A percentile compares a stretch with the other conserved stretches of the same genome.
Conservation (phyloP, 2,329 filamentous ascomycete species). For the Cladophialophora bantiana region DNA sequence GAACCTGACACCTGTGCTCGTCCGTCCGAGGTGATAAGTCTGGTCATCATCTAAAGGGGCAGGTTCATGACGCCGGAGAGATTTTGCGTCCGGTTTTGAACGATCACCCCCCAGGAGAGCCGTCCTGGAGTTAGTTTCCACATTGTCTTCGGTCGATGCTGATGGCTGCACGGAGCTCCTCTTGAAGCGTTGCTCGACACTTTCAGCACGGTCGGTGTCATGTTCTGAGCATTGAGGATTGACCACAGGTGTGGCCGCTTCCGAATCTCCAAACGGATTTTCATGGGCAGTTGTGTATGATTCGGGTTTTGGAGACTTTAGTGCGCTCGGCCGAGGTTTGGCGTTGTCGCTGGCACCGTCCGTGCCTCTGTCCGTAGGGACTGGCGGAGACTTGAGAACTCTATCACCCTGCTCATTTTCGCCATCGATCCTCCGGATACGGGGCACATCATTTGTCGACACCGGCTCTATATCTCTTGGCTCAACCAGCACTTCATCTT, state of each 20-base stretch:
- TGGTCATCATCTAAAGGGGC: slow-evolving; percentile 31
- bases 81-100: slow-evolving; percentile 6
- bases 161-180: slow-evolving; percentile 24
- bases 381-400: slow-evolving; percentile 24
- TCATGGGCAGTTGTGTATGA: slow-evolving; percentile 30
- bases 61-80: slow-evolving; percentile 36
- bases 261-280: slow-evolving; percentile 15
- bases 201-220: slow-evolving; percentile 15
- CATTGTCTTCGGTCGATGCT: slow-evolving; percentile 22
- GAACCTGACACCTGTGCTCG: slow-evolving; percentile 47
- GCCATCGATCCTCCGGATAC: slow-evolving; percentile 23
- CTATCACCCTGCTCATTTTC: slow-evolving; percentile 11
- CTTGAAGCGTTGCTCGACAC: slow-evolving; percentile 9
- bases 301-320: slow-evolving; percentile 19
- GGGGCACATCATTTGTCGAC: slow-evolving; percentile 32
- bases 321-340: slow-evolving; percentile 2
- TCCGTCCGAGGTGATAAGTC: slow-evolving; percentile 25
- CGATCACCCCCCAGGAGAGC: slow-evolving; percentile 23
- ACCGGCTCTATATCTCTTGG: slow-evolving; percentile 37
- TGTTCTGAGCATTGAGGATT: slow-evolving; percentile 15
- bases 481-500: slow-evolving; percentile 23
- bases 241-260: slow-evolving; percentile 15
- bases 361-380: slow-evolving; percentile 25
- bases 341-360: slow-evolving; percentile 19
- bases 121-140: slow-evolving; percentile 36